Evolutionary conservation across 306 rosid genomes (phyloP).

Genomic region (Pueraria montana): DNA sequence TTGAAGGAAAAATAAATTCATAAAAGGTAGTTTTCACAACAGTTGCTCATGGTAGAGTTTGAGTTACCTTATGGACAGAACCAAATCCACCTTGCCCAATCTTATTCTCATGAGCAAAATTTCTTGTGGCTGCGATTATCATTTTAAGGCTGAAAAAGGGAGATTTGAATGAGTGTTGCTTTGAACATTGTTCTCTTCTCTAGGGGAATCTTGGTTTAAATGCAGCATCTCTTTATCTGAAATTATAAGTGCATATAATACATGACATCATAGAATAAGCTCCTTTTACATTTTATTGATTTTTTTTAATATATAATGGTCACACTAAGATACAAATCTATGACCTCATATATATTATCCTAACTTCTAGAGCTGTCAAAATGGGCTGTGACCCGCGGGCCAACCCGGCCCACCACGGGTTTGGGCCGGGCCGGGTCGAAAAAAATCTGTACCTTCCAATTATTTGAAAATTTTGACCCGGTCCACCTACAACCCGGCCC

Average conservation of each 20-base stretch:
- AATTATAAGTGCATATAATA: not conserved
- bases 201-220: slow-evolving; percentile 32
- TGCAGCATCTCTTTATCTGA: slow-evolving; percentile 18
- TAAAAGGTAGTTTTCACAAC: not conserved
- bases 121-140: slow-evolving; percentile 49
- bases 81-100: slow-evolving; percentile 79
- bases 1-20: slow-evolving; percentile 4
- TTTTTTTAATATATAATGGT: too few species aligned
- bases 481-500: too few species aligned
- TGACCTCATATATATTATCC: too few species aligned
- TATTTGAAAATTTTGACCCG: too few species aligned
- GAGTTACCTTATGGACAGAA: slow-evolving; percentile 61
- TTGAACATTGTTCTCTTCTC: slow-evolving; percentile 4
- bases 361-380: too few species aligned
- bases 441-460: too few species aligned
- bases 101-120: slow-evolving; percentile 50
- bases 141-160: slow-evolving; percentile 47
- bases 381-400: too few species aligned
- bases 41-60: not conserved
- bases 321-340: too few species aligned
- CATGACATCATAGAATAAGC: not conserved
- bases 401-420: too few species aligned
- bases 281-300: too few species aligned
- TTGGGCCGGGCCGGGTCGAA: too few species aligned
- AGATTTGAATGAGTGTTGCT: slow-evolving; percentile 39